Percentiles rank a stretch among this genome's conserved stretches.
These are phyloP conservation scores for Penicillium sp. DNA, from an alignment of 2,329 filamentous ascomycete species.

Conservation along the genomic window DNA sequence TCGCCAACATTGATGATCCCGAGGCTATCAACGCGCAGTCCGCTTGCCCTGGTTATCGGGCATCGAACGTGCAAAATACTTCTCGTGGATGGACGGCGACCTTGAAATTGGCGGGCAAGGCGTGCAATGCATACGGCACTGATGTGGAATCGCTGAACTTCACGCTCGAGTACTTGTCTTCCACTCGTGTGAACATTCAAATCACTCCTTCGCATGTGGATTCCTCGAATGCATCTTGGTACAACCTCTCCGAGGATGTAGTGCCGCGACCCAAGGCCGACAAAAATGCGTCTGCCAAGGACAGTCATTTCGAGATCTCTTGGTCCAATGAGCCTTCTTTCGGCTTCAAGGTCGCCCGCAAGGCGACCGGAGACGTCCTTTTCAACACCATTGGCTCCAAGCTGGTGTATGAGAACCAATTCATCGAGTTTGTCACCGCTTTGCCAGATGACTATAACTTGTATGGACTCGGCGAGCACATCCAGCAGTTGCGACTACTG, in stretches of 20 bases:
- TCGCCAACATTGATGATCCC: conserved; percentile 71
- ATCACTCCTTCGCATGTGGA: conserved; percentile 71
- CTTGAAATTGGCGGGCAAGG: conserved; percentile 58
- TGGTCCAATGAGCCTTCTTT: conserved; percentile 66
- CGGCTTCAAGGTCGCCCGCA: conserved; percentile 61
- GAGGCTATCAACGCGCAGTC: conserved; percentile 67
- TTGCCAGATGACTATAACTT: conserved; percentile 75
- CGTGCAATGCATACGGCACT: conserved; percentile 77
- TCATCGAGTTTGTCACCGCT: conserved; percentile 72
- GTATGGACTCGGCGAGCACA: conserved; percentile 76
- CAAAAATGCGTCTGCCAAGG: conserved; percentile 42
- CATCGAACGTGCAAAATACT: conserved; percentile 56
- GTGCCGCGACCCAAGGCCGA: conserved; percentile 63
- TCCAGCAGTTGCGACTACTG: conserved; percentile 73
- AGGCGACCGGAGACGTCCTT: conserved; percentile 67
- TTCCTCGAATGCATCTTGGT: conserved; percentile 68
- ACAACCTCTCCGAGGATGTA: conserved; percentile 67
- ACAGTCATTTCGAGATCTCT: conserved; percentile 56
- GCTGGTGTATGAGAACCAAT: conserved; percentile 77
- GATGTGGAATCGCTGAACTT: conserved; percentile 72
- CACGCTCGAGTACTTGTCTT: conserved; percentile 70
- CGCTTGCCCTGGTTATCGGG: conserved; percentile 67
- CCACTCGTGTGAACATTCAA: conserved; percentile 70
- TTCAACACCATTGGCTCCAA: conserved; percentile 70
- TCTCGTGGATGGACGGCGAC: conserved; percentile 58